Percentiles rank a stretch among this genome's conserved stretches.
These are phyloP conservation scores for Chlorella sp. DNA, from an alignment of 139 green algal species.

Conservation along the genomic window DNA sequence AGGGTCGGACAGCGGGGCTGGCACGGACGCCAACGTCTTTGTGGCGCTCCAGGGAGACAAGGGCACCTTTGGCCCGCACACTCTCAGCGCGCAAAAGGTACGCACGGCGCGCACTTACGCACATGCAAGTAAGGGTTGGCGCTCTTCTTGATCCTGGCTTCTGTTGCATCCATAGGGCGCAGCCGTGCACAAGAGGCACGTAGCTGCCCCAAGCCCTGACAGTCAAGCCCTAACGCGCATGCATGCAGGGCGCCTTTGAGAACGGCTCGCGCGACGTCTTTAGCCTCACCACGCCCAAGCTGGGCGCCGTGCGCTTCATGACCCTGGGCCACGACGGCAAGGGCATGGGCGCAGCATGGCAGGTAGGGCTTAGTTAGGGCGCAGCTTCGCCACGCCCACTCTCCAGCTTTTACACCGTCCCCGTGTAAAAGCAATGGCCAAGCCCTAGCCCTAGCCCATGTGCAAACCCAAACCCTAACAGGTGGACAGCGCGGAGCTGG, in stretches of 20 bases:
- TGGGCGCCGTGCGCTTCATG: conserved; percentile 41
- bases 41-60: conserved; percentile 24
- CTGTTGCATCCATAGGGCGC: no score
- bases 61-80: conserved; percentile 32
- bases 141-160: no score
- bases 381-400: no score
- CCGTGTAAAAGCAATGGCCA: no score
- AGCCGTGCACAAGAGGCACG: no score
- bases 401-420: no score
- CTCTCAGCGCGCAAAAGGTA: conserved; percentile 32
- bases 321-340: conserved; percentile 47
- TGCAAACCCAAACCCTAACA: no score
- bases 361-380: no score
- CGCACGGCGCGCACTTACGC: background rate
- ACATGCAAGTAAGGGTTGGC: no score
- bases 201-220: no score
- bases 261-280: conserved; percentile 42
- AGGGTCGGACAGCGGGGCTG: conserved; percentile 20
- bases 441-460: no score
- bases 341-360: conserved; percentile 43
- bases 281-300: conserved; percentile 27
- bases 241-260: conserved; percentile 46
- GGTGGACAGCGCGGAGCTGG: conserved; percentile 31
- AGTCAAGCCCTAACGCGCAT: no score
- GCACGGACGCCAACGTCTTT: conserved; percentile 54